Percentiles rank a stretch among this genome's conserved stretches.
Evolutionary conservation across 2,329 filamentous ascomycete genomes (phyloP).

Genomic region (Colletotrichum kahawae): DNA sequence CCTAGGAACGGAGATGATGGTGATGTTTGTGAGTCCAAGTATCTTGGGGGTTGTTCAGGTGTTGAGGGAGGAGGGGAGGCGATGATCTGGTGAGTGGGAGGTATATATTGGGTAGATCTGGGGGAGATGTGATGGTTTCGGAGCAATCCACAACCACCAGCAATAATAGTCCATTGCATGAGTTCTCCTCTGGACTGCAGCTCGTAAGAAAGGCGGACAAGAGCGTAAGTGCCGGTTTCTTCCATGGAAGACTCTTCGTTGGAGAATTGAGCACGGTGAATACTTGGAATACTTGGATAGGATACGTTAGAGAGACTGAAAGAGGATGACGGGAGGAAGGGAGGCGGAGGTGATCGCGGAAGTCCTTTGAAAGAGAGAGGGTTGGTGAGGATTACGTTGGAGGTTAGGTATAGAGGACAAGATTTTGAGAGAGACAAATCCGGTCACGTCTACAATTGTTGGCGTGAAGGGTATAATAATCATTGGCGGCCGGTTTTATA

Average conservation of each 20-base stretch:
- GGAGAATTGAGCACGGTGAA: not conserved
- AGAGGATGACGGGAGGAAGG: fast-evolving
- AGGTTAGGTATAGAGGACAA: fast-evolving
- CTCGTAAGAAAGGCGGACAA: too few species aligned
- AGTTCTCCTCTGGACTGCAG: too few species aligned
- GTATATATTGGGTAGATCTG: not conserved
- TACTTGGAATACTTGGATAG: fast-evolving
- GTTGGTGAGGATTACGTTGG: not conserved
- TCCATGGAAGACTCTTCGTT: too few species aligned
- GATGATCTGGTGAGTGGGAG: too few species aligned
- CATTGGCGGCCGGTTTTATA: not conserved
- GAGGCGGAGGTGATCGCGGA: fast-evolving
- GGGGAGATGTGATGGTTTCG: too few species aligned
- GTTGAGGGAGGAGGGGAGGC: too few species aligned
- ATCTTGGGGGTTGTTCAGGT: too few species aligned
- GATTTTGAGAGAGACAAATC: not conserved
- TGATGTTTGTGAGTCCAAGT: too few species aligned
- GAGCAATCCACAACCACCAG: fast-evolving
- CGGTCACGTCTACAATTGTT: not conserved
- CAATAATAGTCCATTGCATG: too few species aligned
- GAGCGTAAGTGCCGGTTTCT: too few species aligned
- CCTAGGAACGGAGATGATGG: too few species aligned
- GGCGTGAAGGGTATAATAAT: not conserved
- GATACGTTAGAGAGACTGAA: fast-evolving
- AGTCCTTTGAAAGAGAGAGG: fast-evolving